Base-by-base conservation (phyloP, 148 eudicot genomes). In the Rhododendron vialii region DNA sequence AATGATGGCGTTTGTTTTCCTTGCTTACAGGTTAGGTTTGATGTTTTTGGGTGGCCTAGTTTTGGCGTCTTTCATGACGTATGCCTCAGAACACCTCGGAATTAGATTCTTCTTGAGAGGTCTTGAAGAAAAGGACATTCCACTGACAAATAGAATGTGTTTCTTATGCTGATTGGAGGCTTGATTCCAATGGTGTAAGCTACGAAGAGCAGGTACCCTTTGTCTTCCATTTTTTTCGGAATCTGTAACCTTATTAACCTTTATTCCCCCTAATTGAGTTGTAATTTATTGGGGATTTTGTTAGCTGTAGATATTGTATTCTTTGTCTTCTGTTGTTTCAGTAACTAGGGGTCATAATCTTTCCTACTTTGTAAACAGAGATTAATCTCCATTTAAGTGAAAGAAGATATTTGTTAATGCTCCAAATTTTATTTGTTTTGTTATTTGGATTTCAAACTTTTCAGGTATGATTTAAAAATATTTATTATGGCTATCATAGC, bases 11-110 rank as follows among this genome's bases (percentile, higher is more conserved):
- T 55, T 3, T 12, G 6, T 80, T 65, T 91, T 93, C 47, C 65
- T 38, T 71, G 8, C 26, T 80, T 85, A 78, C 98, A 97, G 99
- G 91, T 88, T 97, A 84, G 98, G 98, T 81, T 88, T 95, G 90
- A 95, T 95, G 98, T 97, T 93, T 73, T 93, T 87, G 12, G 96
- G 94, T 86, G 98, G 98, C 90, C 78, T 97, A 81, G 76, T 97
- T 35, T 89, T 97, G 91, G 95, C 95, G 4, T 94, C 94, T 41
- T 97, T 93, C 91, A 94, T 97, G 98, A 92, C 99, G 12, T 95
- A 94, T 85, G 95, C 98, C 85, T 87, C 99, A 14, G 98, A 97
- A 87, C 99, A 95, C 81, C 96, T 97, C 9, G 92, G 96, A 1
- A 92, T 92, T 63, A 90, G 92, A 82, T 92, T 98, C 82, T 97